Percentiles rank a stretch among this genome's conserved stretches.
These are phyloP conservation scores for Lachancea dasiensis DNA, from an alignment of 805 yeast genomes.

Conservation along the genomic window DNA sequence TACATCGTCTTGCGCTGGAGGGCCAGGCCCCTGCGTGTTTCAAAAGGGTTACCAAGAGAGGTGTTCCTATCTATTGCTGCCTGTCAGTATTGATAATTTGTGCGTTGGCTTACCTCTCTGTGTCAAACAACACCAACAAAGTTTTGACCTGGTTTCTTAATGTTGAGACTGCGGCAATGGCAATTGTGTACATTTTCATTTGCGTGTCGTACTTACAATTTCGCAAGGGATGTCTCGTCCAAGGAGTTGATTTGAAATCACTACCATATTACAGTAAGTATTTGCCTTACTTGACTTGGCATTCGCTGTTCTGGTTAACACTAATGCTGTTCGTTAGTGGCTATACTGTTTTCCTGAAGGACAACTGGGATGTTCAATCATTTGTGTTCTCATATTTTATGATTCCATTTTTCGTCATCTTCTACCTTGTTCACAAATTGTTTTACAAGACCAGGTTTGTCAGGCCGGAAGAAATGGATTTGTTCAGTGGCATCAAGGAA, in stretches of 20 bases:
- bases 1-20: conserved; percentile 46
- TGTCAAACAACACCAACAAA: conserved; percentile 42
- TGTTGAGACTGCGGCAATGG: conserved; percentile 62
- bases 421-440: too few species aligned
- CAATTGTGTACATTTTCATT: conserved; percentile 63
- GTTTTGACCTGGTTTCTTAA: conserved; percentile 60
- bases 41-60: conserved; percentile 36
- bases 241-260: conserved; percentile 52
- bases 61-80: conserved; percentile 7
- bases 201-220: conserved; percentile 56
- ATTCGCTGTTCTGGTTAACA: conserved; percentile 43
- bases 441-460: too few species aligned
- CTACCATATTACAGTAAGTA: conserved; percentile 50
- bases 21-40: conserved; percentile 52
- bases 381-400: conserved; percentile 5
- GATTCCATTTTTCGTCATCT: conserved; percentile 5
- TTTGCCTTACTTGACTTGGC: conserved; percentile 56
- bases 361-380: conserved; percentile 4
- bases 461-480: conserved; percentile 3
- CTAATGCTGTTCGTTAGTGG: conserved; percentile 62
- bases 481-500: conserved; percentile 3
- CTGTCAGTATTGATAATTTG: conserved; percentile 35
- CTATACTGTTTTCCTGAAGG: conserved; percentile 29
- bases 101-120: conserved; percentile 59
- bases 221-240: conserved; percentile 26